A percentile compares a stretch with the other conserved stretches of the same genome.
Evolutionary conservation across 768 basidiomycete species (phyloP).

Genomic region (Rhodotorula graminis): DNA sequence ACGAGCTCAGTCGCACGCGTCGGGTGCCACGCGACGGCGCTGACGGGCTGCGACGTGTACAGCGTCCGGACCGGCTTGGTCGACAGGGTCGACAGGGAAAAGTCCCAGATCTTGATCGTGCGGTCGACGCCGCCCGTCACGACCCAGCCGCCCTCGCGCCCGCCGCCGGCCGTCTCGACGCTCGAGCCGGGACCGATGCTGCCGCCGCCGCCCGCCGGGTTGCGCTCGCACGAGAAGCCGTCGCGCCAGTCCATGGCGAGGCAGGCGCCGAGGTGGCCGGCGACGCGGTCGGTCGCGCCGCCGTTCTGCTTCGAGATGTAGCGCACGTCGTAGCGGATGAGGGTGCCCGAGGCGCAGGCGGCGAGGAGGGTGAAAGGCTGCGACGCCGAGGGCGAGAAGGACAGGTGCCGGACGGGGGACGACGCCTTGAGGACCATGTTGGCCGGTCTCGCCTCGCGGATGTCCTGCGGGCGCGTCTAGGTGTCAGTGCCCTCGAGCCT

Average conservation of each 20-base stretch:
- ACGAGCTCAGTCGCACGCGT: constrained; percentile 28
- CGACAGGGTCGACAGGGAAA: constrained; percentile 20
- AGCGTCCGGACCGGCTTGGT: constrained; percentile 36
- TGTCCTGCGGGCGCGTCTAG: constrained; percentile 15
- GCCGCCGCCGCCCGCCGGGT: neutral
- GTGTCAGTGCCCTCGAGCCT: too few relatives aligned
- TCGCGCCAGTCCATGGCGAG: constrained; percentile 39
- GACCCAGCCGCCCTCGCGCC: constrained; percentile 38
- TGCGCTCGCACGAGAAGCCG: constrained; percentile 16
- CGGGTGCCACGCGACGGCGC: constrained; percentile 36
- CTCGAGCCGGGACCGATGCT: neutral
- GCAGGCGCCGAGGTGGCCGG: constrained; percentile 34
- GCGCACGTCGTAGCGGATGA: constrained; percentile 39
- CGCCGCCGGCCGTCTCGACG: constrained; percentile 18
- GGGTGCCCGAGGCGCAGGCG: constrained; percentile 33
- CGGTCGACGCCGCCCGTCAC: constrained; percentile 39
- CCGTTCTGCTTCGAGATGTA: constrained; percentile 24
- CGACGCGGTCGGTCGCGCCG: constrained; percentile 36
- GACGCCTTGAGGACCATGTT: constrained; percentile 32
- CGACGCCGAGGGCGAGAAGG: constrained; percentile 35
- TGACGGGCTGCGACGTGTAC: constrained; percentile 25
- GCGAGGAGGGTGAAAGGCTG: constrained; percentile 37
- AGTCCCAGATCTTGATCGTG: constrained; percentile 41
- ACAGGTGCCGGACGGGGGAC: constrained; percentile 36
- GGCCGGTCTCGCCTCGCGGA: constrained; percentile 25